These are phyloP conservation scores for Mortierella claussenii DNA, from an alignment of 192 early-diverging fungal species.

Conservation along the genomic window DNA sequence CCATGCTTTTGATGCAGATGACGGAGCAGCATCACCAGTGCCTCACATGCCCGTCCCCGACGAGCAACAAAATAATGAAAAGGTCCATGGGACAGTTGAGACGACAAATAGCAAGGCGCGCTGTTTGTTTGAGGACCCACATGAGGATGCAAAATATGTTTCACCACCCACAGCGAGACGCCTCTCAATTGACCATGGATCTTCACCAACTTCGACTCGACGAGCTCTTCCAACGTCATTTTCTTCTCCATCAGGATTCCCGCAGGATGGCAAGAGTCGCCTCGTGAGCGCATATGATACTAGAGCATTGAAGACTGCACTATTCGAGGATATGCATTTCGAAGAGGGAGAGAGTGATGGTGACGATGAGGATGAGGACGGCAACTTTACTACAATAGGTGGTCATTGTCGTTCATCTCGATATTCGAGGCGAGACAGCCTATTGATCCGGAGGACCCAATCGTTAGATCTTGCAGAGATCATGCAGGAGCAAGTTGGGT, in stretches of 20 bases:
- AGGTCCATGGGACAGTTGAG: background rate
- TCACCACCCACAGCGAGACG: too few relatives aligned
- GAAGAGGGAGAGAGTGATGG: too few relatives aligned
- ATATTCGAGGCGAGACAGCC: too few relatives aligned
- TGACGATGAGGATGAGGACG: too few relatives aligned
- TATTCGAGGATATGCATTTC: too few relatives aligned
- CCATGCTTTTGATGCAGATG: too few relatives aligned
- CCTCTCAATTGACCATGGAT: too few relatives aligned
- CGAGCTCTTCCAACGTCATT: background rate
- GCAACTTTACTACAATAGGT: too few relatives aligned
- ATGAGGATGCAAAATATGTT: background rate
- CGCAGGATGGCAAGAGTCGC: background rate
- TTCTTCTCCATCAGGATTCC: background rate
- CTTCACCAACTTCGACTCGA: background rate
- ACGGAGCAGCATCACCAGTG: too few relatives aligned
- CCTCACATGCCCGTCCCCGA: background rate
- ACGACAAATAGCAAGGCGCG: background rate
- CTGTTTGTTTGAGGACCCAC: slow-evolving; percentile 21
- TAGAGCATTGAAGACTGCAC: background rate
- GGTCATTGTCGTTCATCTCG: too few relatives aligned
- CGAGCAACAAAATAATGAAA: background rate
- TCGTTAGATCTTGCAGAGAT: slow-evolving; percentile 28
- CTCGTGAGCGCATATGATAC: slow-evolving; percentile 24
- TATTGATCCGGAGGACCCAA: slow-evolving; percentile 8
- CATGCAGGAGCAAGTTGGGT: background rate